phyloP scores from a whole-genome alignment of 148 eudicot species.

The Agrostemma githago region DNA sequence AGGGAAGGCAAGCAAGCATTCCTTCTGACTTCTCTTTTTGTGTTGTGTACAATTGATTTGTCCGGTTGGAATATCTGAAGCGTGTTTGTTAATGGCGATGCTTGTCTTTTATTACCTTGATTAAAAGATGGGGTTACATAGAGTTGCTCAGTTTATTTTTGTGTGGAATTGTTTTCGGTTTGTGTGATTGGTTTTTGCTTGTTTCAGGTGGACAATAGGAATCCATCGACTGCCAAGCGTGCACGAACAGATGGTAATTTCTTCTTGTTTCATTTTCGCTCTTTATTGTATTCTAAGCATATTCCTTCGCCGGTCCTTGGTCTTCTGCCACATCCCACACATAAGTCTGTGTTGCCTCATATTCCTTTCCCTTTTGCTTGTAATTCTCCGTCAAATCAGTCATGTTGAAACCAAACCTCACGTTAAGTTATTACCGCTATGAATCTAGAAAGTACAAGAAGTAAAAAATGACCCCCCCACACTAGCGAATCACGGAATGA shows the following conservation, averaged over 20 bases:
- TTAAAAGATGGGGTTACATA: neutral
- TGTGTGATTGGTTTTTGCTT: neutral
- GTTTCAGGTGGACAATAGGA: slow-evolving; percentile 70
- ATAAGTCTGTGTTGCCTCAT: no score
- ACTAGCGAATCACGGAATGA: no score
- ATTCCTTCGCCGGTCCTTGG: neutral
- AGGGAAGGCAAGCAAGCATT: no score
- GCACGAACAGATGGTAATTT: slow-evolving; percentile 83
- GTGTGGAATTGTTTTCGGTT: neutral
- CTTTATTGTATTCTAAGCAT: neutral
- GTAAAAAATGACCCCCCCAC: no score
- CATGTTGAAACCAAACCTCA: no score
- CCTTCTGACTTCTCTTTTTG: neutral
- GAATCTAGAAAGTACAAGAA: no score
- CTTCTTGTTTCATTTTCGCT: neutral
- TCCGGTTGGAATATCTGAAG: no score
- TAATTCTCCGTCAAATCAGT: no score
- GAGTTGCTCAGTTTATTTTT: neutral
- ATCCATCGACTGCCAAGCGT: slow-evolving; percentile 77
- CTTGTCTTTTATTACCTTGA: neutral
- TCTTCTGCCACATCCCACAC: no score
- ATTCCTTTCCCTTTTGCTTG: no score
- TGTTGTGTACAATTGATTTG: neutral
- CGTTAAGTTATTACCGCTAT: no score
- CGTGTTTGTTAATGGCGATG: neutral